Evolutionary conservation across 106 monocot species (phyloP).

Genomic region (Agapanthus africanus): DNA sequence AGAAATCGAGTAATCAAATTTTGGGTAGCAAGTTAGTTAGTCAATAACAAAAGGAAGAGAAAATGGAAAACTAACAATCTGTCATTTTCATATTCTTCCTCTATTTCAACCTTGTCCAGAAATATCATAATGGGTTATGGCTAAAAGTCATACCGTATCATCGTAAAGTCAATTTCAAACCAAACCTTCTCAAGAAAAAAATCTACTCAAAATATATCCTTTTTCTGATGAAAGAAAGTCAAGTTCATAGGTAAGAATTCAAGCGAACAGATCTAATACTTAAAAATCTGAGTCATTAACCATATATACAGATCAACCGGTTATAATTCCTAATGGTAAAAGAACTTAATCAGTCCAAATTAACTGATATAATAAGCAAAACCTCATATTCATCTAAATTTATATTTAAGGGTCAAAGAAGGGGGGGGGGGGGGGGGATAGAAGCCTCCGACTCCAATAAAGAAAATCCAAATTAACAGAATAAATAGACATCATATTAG

Average conservation of each 20-base stretch:
- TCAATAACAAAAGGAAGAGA: background rate
- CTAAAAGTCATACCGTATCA: background rate
- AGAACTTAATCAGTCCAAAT: too few species aligned
- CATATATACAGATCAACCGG: background rate
- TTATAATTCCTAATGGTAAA: background rate
- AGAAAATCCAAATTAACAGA: background rate
- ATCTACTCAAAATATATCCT: background rate
- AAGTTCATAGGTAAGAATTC: slow-evolving; percentile 5
- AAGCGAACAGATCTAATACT: slow-evolving; percentile 7
- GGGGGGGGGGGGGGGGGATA: background rate
- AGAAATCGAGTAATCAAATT: background rate
- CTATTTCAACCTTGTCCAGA: background rate
- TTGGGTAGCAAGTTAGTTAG: too few species aligned
- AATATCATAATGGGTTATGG: background rate
- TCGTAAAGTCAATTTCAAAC: slow-evolving; percentile 8
- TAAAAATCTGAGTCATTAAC: background rate
- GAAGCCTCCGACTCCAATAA: background rate
- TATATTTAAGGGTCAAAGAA: background rate
- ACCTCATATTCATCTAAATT: background rate
- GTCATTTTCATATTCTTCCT: background rate
- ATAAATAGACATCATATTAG: background rate
- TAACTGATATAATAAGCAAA: background rate
- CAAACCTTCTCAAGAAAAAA: slow-evolving; percentile 1
- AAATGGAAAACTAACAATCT: background rate
- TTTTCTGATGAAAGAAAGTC: background rate